Percentiles rank a stretch among this genome's conserved stretches.
Evolutionary conservation across 2,329 filamentous ascomycete genomes (phyloP).

Genomic region (Zarea fungicola): DNA sequence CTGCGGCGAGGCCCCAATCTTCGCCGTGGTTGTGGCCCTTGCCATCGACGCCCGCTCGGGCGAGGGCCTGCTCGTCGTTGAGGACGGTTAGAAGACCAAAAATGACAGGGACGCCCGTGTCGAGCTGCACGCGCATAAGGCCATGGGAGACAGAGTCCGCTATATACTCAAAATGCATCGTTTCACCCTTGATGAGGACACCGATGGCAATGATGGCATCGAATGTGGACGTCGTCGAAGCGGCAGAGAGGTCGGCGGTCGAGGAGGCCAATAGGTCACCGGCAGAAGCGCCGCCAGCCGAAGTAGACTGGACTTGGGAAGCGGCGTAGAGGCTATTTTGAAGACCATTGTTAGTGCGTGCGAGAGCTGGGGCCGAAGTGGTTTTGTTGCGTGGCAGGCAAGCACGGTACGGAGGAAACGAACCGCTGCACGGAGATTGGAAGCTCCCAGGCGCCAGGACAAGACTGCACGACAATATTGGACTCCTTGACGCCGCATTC

Average conservation of each 20-base stretch:
- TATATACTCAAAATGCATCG: constrained; percentile 99
- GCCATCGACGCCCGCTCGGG: constrained; percentile 69
- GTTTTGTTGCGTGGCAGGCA: no score
- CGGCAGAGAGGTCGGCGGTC: constrained; percentile 59
- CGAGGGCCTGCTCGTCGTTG: constrained; percentile 79
- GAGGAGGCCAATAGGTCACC: constrained; percentile 70
- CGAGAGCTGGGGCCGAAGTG: no score
- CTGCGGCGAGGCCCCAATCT: constrained; percentile 92
- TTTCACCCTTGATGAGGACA: constrained; percentile 96
- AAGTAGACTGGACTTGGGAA: constrained; percentile 76
- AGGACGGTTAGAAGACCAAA: constrained; percentile 90
- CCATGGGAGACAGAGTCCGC: constrained; percentile 85
- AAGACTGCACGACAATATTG: constrained; percentile 84
- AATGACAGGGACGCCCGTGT: constrained; percentile 81
- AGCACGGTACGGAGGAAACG: constrained; percentile 28
- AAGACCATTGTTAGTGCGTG: constrained; percentile 13
- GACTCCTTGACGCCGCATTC: constrained; percentile 76
- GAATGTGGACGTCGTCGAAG: constrained; percentile 58
- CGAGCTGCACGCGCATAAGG: constrained; percentile 89
- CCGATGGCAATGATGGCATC: constrained; percentile 94
- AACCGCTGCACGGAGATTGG: constrained; percentile 85
- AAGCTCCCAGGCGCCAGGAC: constrained; percentile 92
- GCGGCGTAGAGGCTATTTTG: constrained; percentile 67
- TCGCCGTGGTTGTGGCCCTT: constrained; percentile 85
- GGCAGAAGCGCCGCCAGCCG: constrained; percentile 57